These are phyloP conservation scores for Pelargonium nanum DNA, from an alignment of 345 rosid species.

Conservation along the genomic window DNA sequence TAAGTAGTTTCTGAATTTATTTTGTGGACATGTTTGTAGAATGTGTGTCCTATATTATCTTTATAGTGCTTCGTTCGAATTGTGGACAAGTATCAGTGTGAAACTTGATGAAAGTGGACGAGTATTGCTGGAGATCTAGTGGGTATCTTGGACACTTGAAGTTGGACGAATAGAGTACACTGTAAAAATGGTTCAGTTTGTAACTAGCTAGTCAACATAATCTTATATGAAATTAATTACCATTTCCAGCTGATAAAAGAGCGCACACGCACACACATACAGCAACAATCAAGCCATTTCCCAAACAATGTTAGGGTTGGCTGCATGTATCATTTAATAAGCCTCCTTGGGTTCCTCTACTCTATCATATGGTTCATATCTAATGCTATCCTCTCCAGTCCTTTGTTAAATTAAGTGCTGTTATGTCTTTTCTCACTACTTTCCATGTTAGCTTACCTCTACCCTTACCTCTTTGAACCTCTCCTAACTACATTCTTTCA, in stretches of 20 bases:
- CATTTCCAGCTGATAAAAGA: no score
- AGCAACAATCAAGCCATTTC: neutral
- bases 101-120: neutral
- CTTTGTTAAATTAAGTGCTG: neutral
- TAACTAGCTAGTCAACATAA: neutral
- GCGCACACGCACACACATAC: no score
- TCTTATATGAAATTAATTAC: no score
- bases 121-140: neutral
- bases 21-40: constrained; percentile 1
- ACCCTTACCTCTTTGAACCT: neutral
- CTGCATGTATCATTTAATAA: no score
- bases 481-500: neutral
- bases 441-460: neutral
- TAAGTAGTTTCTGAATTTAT: constrained; percentile 20
- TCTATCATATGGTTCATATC: neutral
- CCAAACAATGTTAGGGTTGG: neutral
- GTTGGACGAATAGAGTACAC: no score
- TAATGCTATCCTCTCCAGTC: no score
- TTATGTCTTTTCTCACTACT: neutral
- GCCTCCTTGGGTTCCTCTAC: neutral
- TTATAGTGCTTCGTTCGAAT: neutral
- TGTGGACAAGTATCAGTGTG: neutral
- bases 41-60: neutral
- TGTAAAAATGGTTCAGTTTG: neutral
- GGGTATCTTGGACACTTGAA: neutral